Conservation (phyloP, 2,329 filamentous ascomycete species). For the Aspergillus glaucus region DNA sequence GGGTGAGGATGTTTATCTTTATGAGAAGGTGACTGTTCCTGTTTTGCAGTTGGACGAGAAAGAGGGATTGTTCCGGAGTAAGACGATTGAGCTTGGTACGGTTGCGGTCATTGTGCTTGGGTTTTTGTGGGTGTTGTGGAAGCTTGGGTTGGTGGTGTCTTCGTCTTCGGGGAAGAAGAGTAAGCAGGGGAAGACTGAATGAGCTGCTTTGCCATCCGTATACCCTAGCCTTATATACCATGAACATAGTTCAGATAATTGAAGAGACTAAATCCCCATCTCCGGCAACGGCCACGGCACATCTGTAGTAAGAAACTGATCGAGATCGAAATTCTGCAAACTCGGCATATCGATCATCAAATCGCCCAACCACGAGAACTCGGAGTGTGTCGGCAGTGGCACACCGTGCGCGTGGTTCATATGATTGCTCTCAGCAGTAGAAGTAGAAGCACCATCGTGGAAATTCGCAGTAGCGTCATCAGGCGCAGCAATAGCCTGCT, state of each 20-base stretch:
- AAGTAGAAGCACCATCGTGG: background rate
- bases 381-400: conserved; percentile 24
- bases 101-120: conserved; percentile 55
- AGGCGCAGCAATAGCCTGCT: background rate
- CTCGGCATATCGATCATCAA: conserved; percentile 41
- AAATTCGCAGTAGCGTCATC: background rate
- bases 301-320: conserved; percentile 34
- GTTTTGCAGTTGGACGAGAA: conserved; percentile 54
- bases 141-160: conserved; percentile 37
- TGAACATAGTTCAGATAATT: background rate
- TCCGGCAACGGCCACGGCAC: conserved; percentile 22
- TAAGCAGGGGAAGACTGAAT: conserved; percentile 24
- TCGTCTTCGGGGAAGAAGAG: conserved; percentile 13
- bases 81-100: conserved; percentile 50
- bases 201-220: background rate
- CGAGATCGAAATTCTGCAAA: conserved; percentile 41
- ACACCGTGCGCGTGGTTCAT: background rate
- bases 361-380: conserved; percentile 39
- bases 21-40: conserved; percentile 56
- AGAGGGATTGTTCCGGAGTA: conserved; percentile 33
- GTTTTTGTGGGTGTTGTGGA: conserved; percentile 64
- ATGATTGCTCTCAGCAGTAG: background rate
- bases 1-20: conserved; percentile 29
- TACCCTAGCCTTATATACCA: background rate
- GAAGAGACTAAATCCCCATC: conserved; percentile 17